Base-by-base conservation (phyloP, 768 basidiomycete genomes). In the Tylopilus cervinicoccineus region DNA sequence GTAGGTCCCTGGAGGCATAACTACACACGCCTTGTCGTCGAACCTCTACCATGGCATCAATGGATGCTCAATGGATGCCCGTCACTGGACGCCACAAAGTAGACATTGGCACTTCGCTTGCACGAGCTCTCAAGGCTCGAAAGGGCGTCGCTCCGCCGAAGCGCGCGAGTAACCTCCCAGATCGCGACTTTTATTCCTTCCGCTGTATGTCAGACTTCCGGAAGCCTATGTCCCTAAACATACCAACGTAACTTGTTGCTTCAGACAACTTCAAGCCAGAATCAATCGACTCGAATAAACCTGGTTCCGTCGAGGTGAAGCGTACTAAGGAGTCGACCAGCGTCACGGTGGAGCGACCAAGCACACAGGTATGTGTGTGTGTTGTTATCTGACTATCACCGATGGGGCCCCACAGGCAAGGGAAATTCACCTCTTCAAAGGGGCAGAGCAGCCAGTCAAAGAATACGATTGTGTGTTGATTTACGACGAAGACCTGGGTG, bases 381-480 rank as follows among this genome's bases (percentile, higher is more conserved):
- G 11, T 20, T 17, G 5, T 26, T 16, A 16, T 27, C 13, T 33
- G 37, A 41, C 17, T 9, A 33, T 41, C n/a, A 23, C 48, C 17
- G 20, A 62, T 14, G 17, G 4, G 14, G 19, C 40, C n/a, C 23
- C 9, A 17, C 58, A 83, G 82, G 61, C 70, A 3, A 75, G 73
- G 16, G 80, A 85, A 49, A 74, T 62, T 12, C 74, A 81, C 56
- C 57, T 77, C 31, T 89, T 81, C 58, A 69, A 66, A 32, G 88
- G 87, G 4, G 57, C 60, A 8, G 86, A 86, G 58, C 70, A 70
- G 14, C 65, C 76, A 2, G 76, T 83, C 7, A 85, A 80, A 60
- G 85, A 88, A 38, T 74, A 75, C 56, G 86, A 89, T 43, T 92
- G 88, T 54, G 79, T 90, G 7, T 72, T 92, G 33, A 84, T 91